Base-by-base conservation (phyloP, 345 rosid genomes). In the Geranium rotundifolium region DNA sequence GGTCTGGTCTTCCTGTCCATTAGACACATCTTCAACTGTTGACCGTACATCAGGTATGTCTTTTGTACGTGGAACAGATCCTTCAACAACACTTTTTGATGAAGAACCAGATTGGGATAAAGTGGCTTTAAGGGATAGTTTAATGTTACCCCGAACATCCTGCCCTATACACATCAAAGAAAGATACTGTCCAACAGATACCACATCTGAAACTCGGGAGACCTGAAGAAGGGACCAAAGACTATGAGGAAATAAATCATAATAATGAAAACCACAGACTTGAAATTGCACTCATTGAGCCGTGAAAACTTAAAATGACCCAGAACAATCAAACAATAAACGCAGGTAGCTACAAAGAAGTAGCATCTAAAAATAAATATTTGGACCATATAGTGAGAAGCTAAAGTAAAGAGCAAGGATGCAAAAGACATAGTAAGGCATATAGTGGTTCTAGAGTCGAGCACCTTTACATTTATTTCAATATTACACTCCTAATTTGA, bases 141-240 rank as follows among this genome's bases (percentile, higher is more conserved):
- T 92, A 65, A 92, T 86, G 77, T 92, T 89, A 67, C 99, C 99
- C 55, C 96, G 95, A 56, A 92, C 95, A 77, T 92, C 99, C 61
- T 81, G 91, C 58, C 87, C 97, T 54, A 90, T 84, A 78, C 99
- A 93, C 95, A 67, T 82, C 79, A 83, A 65, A 59, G 90, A 77
- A 68, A 93, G 75, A 73, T 79, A 79, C 86, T 90, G 83, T 65
- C 97, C 97, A 39, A 86, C 73, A 58, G 84, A 73, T 67, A 93
- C 72, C 57, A 84, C 80, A 68, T 93, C 99, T 65, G 96, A 81
- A 72, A 93, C 80, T 63, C 81, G 85, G 50, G 90, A 58, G 27
- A 88, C 91, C 99, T 93, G 95, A 61, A 56, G 29, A 61, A 72
- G 73, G 62, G 65, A 65, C 12, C 5, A 46, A 46, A 16, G 10